Percentiles rank a stretch among this genome's conserved stretches.
Evolutionary conservation across 495 filamentous ascomycete genomes (phyloP).

Genomic region (Hypomontagnella monticulosa): DNA sequence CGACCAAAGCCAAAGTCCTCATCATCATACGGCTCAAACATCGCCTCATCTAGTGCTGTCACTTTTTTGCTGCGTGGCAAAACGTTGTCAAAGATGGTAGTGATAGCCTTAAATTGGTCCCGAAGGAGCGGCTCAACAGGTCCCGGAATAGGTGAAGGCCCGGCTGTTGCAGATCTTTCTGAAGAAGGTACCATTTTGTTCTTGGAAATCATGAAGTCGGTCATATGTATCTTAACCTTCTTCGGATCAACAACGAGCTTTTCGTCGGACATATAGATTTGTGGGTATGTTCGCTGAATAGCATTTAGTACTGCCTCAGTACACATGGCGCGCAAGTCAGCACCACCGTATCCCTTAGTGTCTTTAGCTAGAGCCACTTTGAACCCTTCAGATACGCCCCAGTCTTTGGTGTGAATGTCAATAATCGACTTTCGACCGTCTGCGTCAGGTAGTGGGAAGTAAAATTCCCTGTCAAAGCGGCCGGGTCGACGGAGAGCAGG

Average conservation of each 20-base stretch:
- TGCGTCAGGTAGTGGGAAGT: constrained; percentile 88
- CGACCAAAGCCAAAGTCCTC: constrained; percentile 78
- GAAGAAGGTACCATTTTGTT: constrained; percentile 97
- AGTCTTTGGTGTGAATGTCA: constrained; percentile 94
- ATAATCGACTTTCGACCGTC: constrained; percentile 84
- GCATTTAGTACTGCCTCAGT: constrained; percentile 99
- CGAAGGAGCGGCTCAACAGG: constrained; percentile 83
- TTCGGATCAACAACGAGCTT: constrained; percentile 89
- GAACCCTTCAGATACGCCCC: constrained; percentile 81
- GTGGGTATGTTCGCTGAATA: constrained; percentile 92
- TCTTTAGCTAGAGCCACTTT: constrained; percentile 84
- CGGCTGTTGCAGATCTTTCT: constrained; percentile 83
- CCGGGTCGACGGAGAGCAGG: constrained; percentile 93
- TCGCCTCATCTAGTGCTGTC: constrained; percentile 91
- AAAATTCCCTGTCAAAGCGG: constrained; percentile 96
- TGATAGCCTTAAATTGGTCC: constrained; percentile 72
- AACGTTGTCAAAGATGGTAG: constrained; percentile 73
- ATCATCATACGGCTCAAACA: constrained; percentile 87
- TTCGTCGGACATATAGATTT: constrained; percentile 90
- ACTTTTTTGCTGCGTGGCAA: constrained; percentile 83
- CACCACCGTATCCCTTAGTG: constrained; percentile 96
- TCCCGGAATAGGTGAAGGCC: constrained; percentile 78
- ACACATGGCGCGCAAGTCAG: constrained; percentile 90
- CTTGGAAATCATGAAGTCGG: constrained; percentile 95
- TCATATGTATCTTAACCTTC: constrained; percentile 82